Evolutionary conservation across 768 basidiomycete genomes (phyloP).

Genomic region (Neoboletus magnificus): DNA sequence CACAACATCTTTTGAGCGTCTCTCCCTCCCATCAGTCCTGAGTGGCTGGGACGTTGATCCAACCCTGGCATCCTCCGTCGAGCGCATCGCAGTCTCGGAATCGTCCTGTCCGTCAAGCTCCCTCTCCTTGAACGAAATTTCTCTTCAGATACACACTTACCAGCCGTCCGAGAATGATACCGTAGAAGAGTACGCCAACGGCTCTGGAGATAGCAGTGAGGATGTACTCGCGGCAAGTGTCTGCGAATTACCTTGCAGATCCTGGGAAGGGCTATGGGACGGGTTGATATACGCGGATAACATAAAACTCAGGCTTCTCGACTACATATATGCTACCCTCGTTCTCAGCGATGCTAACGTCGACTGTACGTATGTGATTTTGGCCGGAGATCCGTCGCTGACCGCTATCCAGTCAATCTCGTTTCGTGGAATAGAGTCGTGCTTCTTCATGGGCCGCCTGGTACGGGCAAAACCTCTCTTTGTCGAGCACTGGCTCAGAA

Average conservation of each 20-base stretch:
- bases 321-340: slow-evolving; percentile 93
- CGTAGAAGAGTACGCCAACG: slow-evolving; percentile 70
- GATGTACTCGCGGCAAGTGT: slow-evolving; percentile 87
- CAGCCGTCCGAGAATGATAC: slow-evolving; percentile 67
- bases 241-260: slow-evolving; percentile 78
- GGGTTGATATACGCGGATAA: slow-evolving; percentile 80
- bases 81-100: slow-evolving; percentile 72
- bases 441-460: slow-evolving; percentile 93
- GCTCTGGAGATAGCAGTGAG: slow-evolving; percentile 52
- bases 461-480: slow-evolving; percentile 95
- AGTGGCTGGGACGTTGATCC: slow-evolving; percentile 78
- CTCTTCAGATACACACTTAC: slow-evolving; percentile 84
- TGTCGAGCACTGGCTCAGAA: slow-evolving; percentile 96
- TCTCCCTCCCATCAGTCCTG: slow-evolving; percentile 68
- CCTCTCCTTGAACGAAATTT: slow-evolving; percentile 53
- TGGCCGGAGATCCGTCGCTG: not conserved
- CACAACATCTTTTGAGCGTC: slow-evolving; percentile 53
- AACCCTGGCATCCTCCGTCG: slow-evolving; percentile 69
- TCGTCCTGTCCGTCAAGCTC: slow-evolving; percentile 57
- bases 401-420: slow-evolving; percentile 63
- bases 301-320: slow-evolving; percentile 83
- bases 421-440: slow-evolving; percentile 96
- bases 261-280: slow-evolving; percentile 92
- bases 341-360: slow-evolving; percentile 87
- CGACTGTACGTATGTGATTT: slow-evolving; percentile 56